phyloP scores from a whole-genome alignment of 805 yeast species.

The Saccharomycopsis vini region DNA sequence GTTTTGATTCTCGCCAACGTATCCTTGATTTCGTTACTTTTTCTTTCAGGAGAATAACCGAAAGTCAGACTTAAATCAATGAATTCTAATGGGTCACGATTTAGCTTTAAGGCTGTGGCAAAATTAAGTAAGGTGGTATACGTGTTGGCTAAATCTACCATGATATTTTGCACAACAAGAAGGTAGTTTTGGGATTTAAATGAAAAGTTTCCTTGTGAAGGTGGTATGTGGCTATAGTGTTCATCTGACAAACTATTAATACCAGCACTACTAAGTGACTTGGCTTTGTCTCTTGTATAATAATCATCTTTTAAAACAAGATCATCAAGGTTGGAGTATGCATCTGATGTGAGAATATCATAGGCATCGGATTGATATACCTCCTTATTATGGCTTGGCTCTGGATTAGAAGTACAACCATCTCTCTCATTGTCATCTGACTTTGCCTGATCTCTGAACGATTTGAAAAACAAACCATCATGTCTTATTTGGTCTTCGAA shows the following conservation, averaged over 20 bases:
- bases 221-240: background rate
- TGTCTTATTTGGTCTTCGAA: constrained; percentile 14
- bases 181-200: background rate
- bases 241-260: background rate
- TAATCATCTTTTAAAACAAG: background rate
- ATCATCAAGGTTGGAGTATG: background rate
- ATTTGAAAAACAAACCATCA: constrained; percentile 8
- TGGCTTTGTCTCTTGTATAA: background rate
- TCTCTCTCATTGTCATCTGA: background rate
- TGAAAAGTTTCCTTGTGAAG: constrained; percentile 5
- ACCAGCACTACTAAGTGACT: too few species aligned
- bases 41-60: background rate
- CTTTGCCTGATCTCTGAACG: background rate
- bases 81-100: constrained; percentile 13
- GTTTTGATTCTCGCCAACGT: constrained; percentile 1
- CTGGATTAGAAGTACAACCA: background rate
- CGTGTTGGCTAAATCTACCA: constrained; percentile 5
- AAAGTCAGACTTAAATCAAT: constrained; percentile 9
- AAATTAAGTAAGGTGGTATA: constrained; percentile 8
- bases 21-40: background rate
- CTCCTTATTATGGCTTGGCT: background rate
- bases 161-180: constrained; percentile 5
- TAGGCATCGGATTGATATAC: too few species aligned
- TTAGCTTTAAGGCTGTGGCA: constrained; percentile 6
- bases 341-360: too few species aligned